Evolutionary conservation across 2,329 filamentous ascomycete species (phyloP), one percentile per base, ranked within the genome.

Genomic region (Apiospora malaysiana): DNA sequence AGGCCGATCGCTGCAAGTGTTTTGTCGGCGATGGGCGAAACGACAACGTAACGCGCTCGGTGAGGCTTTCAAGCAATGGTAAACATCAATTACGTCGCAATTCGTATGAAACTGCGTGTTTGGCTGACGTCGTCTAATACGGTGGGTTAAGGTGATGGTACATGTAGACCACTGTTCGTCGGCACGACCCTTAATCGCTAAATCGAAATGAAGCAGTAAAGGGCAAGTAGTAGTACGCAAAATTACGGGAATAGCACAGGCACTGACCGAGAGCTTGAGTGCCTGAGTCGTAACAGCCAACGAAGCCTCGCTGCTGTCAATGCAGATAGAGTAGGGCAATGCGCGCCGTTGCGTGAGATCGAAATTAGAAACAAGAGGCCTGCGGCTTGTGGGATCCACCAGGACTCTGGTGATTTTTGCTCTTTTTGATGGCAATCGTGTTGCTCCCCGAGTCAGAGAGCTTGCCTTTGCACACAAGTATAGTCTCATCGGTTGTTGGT

Each of bases 301-400:
- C 32, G 40, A 32, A 47, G 45, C 45, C 18, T n/a, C 45, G 21
- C 6, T 16, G 18, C 45, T 47, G 56, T 63, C 56, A 63, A 63
- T 63, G 56, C 32, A 40, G 27, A 40, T 40, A 63, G 56, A n/a
- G 56, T 40, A 32, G 18, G 21, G 56, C 32, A 40, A 63, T 63
- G 32, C 56, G 56, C 56, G 32, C 56, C 56, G 56, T 23, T 63
- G 56, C 32, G 21, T 63, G 32, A 40, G 56, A 63, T 40, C 32
- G 21, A 16, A 9, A 63, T 63, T 63, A 32, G 56, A 40, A 63
- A 63, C 56, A 21, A 63, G 37, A 12, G 16, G 7, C 14, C 23
- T 27, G 47, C 5, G 16, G 7, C 14, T 12, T 27, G 47, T 9
- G 25, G 23, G 49, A 25, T 51, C 47, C 47, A 51, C 47, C 2